Percentiles rank a stretch among this genome's conserved stretches.
phyloP scores from a whole-genome alignment of 1,284 basidiomycete species.

The Peniophora sp. region DNA sequence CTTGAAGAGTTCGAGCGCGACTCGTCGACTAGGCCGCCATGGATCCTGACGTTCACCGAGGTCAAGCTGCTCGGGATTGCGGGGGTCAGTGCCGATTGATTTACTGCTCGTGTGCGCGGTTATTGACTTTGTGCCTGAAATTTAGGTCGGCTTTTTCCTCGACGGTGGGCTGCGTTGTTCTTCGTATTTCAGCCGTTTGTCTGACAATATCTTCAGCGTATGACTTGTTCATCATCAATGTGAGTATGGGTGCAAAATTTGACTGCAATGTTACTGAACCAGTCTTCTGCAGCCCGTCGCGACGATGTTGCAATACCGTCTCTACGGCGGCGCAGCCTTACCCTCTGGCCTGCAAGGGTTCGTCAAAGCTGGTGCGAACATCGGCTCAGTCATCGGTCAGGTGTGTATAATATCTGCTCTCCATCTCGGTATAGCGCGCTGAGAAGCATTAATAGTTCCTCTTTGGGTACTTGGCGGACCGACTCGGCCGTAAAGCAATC shows the following conservation, averaged over 20 bases:
- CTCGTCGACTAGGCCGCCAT: constrained; percentile 33
- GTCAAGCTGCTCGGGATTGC: constrained; percentile 53
- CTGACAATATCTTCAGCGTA: constrained; percentile 37
- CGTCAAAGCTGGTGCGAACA: constrained; percentile 64
- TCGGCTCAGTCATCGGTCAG: constrained; percentile 70
- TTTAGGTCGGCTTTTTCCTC: constrained; percentile 60
- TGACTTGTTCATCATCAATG: constrained; percentile 75
- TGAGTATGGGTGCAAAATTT: constrained; percentile 20
- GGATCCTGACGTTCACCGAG: constrained; percentile 37
- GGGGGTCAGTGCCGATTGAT: constrained; percentile 32
- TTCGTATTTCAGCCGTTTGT: neutral
- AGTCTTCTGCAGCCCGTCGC: constrained; percentile 47
- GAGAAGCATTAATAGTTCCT: too few relatives aligned
- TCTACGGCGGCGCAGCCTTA: constrained; percentile 47
- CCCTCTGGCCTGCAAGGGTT: constrained; percentile 55
- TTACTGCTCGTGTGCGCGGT: constrained; percentile 1
- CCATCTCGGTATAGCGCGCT: neutral
- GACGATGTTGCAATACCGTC: constrained; percentile 69
- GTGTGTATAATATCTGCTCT: constrained; percentile 24
- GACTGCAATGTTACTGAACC: constrained; percentile 1
- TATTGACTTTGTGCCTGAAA: constrained; percentile 3
- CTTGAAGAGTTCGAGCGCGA: constrained; percentile 43
- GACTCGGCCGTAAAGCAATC: constrained; percentile 57
- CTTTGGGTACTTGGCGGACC: constrained; percentile 50
- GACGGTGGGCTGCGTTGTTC: constrained; percentile 38